A percentile compares a stretch with the other conserved stretches of the same genome.
phyloP scores from a whole-genome alignment of 768 basidiomycete species.

The Arthromyces matolae region DNA sequence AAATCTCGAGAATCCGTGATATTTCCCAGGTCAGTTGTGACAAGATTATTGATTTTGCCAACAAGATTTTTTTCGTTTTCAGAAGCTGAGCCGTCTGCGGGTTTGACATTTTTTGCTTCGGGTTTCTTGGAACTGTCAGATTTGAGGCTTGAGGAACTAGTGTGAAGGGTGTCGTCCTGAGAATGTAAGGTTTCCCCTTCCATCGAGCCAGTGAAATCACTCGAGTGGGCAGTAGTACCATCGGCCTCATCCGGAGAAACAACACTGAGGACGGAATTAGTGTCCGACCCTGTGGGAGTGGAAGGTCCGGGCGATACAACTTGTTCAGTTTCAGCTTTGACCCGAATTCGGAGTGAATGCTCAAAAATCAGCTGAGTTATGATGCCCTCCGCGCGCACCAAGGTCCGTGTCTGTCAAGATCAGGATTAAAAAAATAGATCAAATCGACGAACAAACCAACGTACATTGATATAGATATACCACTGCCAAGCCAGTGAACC shows the following conservation, averaged over 20 bases:
- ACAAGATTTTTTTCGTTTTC: slow-evolving; percentile 46
- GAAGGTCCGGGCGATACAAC: slow-evolving; percentile 8
- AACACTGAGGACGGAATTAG: slow-evolving; percentile 6
- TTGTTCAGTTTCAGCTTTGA: slow-evolving; percentile 41
- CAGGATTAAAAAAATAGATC: background rate
- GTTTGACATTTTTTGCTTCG: slow-evolving; percentile 7
- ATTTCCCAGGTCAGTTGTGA: slow-evolving; percentile 55
- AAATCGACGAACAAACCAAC: slow-evolving; percentile 8
- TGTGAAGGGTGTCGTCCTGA: slow-evolving; percentile 15
- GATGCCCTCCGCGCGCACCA: slow-evolving; percentile 46
- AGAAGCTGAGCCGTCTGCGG: slow-evolving; percentile 6
- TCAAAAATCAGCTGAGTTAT: slow-evolving; percentile 41
- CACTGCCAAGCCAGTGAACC: slow-evolving; percentile 45
- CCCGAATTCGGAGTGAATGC: slow-evolving; percentile 55
- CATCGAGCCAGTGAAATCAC: slow-evolving; percentile 1
- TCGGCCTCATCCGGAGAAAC: slow-evolving; percentile 3
- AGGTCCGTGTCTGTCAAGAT: slow-evolving; percentile 36
- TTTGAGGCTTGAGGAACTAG: slow-evolving; percentile 16
- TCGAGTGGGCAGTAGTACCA: slow-evolving; percentile 2
- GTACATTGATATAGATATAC: slow-evolving; percentile 48
- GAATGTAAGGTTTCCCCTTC: slow-evolving; percentile 19
- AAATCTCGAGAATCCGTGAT: slow-evolving; percentile 36
- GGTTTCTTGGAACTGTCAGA: slow-evolving; percentile 12
- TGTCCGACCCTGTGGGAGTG: slow-evolving; percentile 14
- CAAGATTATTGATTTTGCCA: slow-evolving; percentile 75